Percentiles rank a stretch among this genome's conserved stretches.
Conservation (phyloP, 129 eudicot genomes). For the Helianthus annuus region DNA sequence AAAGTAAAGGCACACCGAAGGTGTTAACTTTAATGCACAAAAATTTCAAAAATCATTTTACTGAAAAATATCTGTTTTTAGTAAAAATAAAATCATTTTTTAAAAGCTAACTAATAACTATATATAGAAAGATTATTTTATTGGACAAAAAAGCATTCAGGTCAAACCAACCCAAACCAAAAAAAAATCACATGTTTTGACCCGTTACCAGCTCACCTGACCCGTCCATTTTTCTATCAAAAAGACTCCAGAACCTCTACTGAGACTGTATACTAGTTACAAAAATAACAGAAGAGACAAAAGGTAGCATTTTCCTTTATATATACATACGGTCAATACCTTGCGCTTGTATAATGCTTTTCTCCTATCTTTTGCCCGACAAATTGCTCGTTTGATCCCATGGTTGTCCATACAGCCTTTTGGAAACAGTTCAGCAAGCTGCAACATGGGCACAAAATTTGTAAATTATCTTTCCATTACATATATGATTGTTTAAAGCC, state of each 20-base stretch:
- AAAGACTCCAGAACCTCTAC: slow-evolving; percentile 5
- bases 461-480: slow-evolving; percentile 5
- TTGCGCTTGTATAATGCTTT: slow-evolving; percentile 42
- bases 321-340: slow-evolving; percentile 63
- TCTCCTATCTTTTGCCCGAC: slow-evolving; percentile 75
- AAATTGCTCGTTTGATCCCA: slow-evolving; percentile 88
- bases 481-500: not conserved
- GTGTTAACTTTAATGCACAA: not conserved
- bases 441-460: slow-evolving; percentile 28
- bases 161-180: not conserved
- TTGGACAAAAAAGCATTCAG: not conserved
- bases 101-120: not conserved
- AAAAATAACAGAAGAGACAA: not conserved
- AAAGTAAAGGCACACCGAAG: not conserved
- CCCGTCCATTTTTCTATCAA: not conserved
- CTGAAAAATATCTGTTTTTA: not conserved
- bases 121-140: not conserved
- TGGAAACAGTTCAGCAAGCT: slow-evolving; percentile 95
- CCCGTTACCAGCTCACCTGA: not conserved
- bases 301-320: slow-evolving; percentile 3
- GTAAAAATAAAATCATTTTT: not conserved
- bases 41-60: not conserved
- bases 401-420: slow-evolving; percentile 80
- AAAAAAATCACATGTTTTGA: not conserved
- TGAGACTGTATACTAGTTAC: slow-evolving; percentile 1